phyloP scores from a whole-genome alignment of 2,329 filamentous ascomycete species.

The Lithohypha guttulata region DNA sequence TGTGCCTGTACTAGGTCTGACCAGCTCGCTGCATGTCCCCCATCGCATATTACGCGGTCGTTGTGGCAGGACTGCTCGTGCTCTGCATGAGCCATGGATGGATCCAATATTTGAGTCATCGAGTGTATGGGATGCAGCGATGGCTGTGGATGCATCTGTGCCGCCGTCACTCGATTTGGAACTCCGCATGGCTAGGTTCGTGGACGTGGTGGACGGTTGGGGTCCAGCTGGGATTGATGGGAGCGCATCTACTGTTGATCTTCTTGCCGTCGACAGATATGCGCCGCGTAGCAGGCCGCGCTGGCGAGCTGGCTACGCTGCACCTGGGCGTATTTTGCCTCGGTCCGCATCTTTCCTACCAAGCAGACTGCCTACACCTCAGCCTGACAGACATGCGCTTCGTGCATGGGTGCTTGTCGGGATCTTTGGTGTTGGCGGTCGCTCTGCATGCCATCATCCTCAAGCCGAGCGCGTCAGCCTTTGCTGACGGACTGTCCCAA shows the following conservation, averaged over 20 bases:
- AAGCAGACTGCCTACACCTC: background rate
- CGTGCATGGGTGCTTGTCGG: background rate
- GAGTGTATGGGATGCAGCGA: no score
- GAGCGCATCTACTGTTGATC: background rate
- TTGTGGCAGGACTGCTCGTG: no score
- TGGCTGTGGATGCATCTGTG: no score
- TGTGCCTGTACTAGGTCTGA: no score
- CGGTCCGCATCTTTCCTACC: constrained; percentile 3
- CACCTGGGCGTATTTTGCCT: constrained; percentile 1
- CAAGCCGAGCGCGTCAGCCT: background rate
- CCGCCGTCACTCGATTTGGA: no score
- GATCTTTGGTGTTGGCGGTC: background rate
- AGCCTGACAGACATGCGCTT: background rate
- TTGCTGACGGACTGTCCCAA: background rate
- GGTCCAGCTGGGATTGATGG: background rate
- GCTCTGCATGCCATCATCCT: background rate
- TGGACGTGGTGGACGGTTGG: constrained; percentile 1
- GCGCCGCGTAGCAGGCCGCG: background rate
- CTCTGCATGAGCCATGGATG: no score
- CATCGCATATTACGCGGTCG: no score
- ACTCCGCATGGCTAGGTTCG: constrained; percentile 2
- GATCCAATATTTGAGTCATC: no score
- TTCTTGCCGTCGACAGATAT: background rate
- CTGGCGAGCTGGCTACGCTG: background rate
- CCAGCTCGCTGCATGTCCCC: no score